Evolutionary conservation across 495 filamentous ascomycete genomes (phyloP), one percentile per base, ranked within the genome.

Genomic region (Talaromyces trachyspermus): DNA sequence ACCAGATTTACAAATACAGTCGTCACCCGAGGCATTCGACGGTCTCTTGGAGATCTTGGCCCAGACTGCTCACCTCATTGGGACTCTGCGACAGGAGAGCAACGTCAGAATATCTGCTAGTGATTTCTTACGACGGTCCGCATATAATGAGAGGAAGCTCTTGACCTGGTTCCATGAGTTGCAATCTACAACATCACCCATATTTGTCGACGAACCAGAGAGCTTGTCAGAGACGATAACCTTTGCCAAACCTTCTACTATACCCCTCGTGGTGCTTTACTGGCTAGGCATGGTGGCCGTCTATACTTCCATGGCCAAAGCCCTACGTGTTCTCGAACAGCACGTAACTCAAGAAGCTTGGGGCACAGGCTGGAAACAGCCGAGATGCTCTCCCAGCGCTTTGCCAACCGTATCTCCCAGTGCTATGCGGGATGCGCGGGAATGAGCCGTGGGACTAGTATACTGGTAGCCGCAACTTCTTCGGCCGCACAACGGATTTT

Each of bases 221-320:
- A n/a, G n/a, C n/a, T n/a, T n/a, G n/a, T n/a, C n/a, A n/a, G 27
- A 14, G 43, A 46, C n/a, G 4, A 33, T 46, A 46, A 2, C 6
- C 14, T 46, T 46, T 33, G 15, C 23, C 10, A 46, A 46, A 5
- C 9, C 12, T 15, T 46, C 43, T 46, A 19, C 5, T 18, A 32
- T 23, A 54, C 22, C 5, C 3, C 19, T 48, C 29, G 15, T 47
- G 19, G 15, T 51, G 25, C 26, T 22, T 22, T 46, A 46, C 23
- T 46, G 43, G 43, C 27, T 46, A 10, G 43, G 43, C n/a, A 9
- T 46, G 43, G 43, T 46, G 17, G 25, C 2, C 14, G 17, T 46
- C 25, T 46, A 46, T 33, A 11, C 43, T 10, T 33, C 43, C 11
- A 29, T 33, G 7, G 19, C 5, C 11, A 11, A 14, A 32, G 26